A percentile compares a stretch with the other conserved stretches of the same genome.
These are phyloP conservation scores for Takakia lepidozioides DNA, from an alignment of 225 moss, liverwort and hornwort genomes.

Conservation along the genomic window DNA sequence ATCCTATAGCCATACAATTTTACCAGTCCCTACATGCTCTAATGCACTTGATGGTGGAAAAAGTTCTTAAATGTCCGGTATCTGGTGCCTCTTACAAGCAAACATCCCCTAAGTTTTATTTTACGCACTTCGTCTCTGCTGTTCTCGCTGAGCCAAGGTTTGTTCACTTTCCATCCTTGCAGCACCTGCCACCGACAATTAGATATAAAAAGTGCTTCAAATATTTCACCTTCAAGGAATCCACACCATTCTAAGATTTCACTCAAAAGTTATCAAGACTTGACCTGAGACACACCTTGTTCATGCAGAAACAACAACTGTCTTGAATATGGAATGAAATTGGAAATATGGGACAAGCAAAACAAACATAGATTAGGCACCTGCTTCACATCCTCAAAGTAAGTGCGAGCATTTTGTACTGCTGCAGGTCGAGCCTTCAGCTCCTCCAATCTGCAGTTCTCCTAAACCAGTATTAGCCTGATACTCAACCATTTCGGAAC, in stretches of 20 bases:
- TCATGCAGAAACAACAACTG: too few relatives aligned
- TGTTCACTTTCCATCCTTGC: slow-evolving; percentile 22
- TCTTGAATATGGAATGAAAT: not conserved
- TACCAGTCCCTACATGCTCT: too few relatives aligned
- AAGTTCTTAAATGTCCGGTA: too few relatives aligned
- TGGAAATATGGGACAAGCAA: not conserved
- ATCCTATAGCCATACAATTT: too few relatives aligned
- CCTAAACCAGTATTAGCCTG: too few relatives aligned
- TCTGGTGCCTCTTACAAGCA: too few relatives aligned
- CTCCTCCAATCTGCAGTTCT: slow-evolving; percentile 27
- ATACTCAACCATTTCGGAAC: too few relatives aligned
- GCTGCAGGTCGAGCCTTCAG: slow-evolving; percentile 35
- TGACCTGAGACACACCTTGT: not conserved
- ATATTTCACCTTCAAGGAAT: too few relatives aligned
- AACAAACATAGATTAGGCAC: slow-evolving; percentile 7
- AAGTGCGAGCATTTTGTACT: slow-evolving; percentile 25
- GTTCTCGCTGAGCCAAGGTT: slow-evolving; percentile 39
- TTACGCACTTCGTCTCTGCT: slow-evolving; percentile 31
- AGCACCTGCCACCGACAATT: slow-evolving; percentile 19
- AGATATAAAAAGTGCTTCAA: too few relatives aligned
- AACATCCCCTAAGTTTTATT: too few relatives aligned
- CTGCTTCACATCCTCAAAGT: slow-evolving; percentile 25
- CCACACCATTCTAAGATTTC: too few relatives aligned
- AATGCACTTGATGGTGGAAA: too few relatives aligned
- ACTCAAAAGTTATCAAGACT: not conserved